Conservation (phyloP, 176 grass and related monocot genomes). For the Panicum miliaceum region DNA sequence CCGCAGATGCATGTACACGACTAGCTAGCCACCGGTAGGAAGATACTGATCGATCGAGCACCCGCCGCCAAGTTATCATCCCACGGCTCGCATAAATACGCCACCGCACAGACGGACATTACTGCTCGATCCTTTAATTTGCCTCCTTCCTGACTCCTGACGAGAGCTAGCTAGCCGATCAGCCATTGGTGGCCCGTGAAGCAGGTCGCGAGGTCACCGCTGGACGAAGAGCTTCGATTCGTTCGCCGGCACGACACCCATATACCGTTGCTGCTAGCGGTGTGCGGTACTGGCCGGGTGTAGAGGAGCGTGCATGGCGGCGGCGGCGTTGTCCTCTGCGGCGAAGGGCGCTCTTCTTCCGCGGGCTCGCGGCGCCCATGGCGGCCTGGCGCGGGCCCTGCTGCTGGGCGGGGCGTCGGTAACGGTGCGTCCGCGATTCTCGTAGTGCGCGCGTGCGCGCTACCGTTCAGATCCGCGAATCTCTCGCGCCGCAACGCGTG, state of each 20-base stretch:
- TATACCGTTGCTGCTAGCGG: too few species aligned
- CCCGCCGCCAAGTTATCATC: background rate
- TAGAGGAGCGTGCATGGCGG: conserved; percentile 47
- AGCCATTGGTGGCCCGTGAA: background rate
- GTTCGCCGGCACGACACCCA: background rate
- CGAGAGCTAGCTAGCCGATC: background rate
- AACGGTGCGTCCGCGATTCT: conserved; percentile 51
- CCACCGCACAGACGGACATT: background rate
- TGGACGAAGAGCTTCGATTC: background rate
- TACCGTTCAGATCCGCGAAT: background rate
- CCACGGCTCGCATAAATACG: background rate
- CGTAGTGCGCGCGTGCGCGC: background rate
- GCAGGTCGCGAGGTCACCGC: background rate
- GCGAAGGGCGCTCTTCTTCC: conserved; percentile 36
- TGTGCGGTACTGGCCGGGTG: too few species aligned
- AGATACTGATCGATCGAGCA: background rate
- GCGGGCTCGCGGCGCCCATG: conserved; percentile 2
- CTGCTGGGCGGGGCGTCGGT: background rate
- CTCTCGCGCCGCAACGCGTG: background rate
- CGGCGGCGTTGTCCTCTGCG: conserved; percentile 1
- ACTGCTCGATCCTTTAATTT: background rate
- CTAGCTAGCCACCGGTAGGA: background rate
- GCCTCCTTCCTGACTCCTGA: background rate
- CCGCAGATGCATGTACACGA: background rate
- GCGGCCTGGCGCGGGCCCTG: conserved; percentile 10